These are phyloP conservation scores for Aphanoascus verrucosus DNA, from an alignment of 2,329 filamentous ascomycete species.

Conservation along the genomic window DNA sequence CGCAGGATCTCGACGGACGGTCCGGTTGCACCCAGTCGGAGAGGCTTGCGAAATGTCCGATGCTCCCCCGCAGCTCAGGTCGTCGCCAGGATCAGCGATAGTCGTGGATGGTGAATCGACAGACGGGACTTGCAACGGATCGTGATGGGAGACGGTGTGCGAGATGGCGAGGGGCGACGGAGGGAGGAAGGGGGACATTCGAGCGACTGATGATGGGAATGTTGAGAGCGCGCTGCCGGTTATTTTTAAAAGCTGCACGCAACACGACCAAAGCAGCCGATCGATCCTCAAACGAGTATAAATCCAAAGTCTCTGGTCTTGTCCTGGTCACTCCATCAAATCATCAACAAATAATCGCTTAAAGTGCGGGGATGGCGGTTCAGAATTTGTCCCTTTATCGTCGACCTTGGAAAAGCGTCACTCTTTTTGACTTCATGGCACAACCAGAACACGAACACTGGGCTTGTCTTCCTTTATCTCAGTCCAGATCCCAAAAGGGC, in stretches of 20 bases:
- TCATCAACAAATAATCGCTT: background rate
- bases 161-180: constrained; percentile 4
- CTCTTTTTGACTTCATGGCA: too few species aligned
- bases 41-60: background rate
- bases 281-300: background rate
- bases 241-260: background rate
- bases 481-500: too few species aligned
- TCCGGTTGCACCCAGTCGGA: background rate
- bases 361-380: background rate
- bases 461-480: background rate
- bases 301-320: too few species aligned
- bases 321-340: background rate
- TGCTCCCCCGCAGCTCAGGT: background rate
- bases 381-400: background rate
- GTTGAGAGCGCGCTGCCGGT: background rate
- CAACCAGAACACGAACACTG: background rate
- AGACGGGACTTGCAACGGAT: background rate
- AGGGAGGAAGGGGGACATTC: constrained; percentile 3
- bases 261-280: background rate
- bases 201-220: background rate
- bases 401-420: background rate
- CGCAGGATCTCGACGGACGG: background rate
- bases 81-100: background rate
- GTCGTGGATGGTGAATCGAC: background rate
- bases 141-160: background rate